A percentile compares a stretch with the other conserved stretches of the same genome.
phyloP scores from a whole-genome alignment of 2,329 filamentous ascomycete genomes.

The Blumeriella jaapii region DNA sequence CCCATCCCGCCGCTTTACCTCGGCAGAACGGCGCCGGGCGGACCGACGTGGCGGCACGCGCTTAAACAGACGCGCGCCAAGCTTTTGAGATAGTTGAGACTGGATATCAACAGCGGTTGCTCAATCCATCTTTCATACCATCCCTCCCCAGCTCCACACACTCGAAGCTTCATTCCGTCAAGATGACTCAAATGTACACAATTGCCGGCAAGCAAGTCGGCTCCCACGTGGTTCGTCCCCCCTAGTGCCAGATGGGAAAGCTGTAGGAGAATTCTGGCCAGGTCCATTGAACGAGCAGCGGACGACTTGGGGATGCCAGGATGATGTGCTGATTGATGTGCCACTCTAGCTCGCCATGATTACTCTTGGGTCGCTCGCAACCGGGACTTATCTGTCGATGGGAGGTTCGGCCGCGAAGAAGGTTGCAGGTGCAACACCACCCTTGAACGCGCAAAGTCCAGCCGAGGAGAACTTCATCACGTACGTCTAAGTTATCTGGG shows the following conservation, averaged over 20 bases:
- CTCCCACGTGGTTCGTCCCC: slow-evolving; percentile 26
- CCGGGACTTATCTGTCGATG: slow-evolving; percentile 10
- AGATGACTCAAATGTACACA: slow-evolving; percentile 26
- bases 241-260: slow-evolving; percentile 4
- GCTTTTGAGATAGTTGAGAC: slow-evolving; percentile 9
- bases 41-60: no score
- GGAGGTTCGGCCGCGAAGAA: slow-evolving; percentile 21
- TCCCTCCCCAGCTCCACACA: slow-evolving; percentile 3
- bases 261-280: slow-evolving; percentile 11
- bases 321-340: slow-evolving; percentile 10
- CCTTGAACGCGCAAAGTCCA: slow-evolving; percentile 27
- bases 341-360: slow-evolving; percentile 25
- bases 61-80: slow-evolving; percentile 2
- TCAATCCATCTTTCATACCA: slow-evolving; percentile 13
- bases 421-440: slow-evolving; percentile 24
- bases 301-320: background rate
- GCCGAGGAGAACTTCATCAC: slow-evolving; percentile 29
- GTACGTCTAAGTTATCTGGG: slow-evolving; percentile 20
- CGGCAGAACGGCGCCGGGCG: slow-evolving; percentile 10
- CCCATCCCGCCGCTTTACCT: slow-evolving; percentile 7
- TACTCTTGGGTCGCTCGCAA: slow-evolving; percentile 20
- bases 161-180: slow-evolving; percentile 15
- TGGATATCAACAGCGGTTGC: slow-evolving; percentile 15
- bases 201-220: slow-evolving; percentile 27
- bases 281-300: slow-evolving; percentile 7